Evolutionary conservation across 1,284 basidiomycete species (phyloP).

Genomic region (Leccinum holopus): DNA sequence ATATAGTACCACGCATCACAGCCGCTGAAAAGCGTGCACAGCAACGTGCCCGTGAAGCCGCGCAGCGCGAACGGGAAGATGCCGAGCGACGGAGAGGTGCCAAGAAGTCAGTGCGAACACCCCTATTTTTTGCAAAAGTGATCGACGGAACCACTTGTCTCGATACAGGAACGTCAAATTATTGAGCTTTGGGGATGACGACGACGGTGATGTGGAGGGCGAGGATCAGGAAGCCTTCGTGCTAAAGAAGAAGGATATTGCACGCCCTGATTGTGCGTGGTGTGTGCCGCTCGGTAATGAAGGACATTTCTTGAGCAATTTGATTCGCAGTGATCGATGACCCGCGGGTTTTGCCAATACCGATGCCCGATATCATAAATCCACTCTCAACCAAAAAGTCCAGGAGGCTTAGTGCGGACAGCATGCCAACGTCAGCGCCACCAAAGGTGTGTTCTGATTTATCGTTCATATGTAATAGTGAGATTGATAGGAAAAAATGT

Average conservation of each 20-base stretch:
- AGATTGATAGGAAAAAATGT: neutral
- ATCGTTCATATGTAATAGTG: neutral
- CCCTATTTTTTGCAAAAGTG: neutral
- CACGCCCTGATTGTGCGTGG: constrained; percentile 74
- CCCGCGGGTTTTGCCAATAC: constrained; percentile 27
- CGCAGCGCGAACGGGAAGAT: constrained; percentile 76
- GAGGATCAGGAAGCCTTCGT: constrained; percentile 48
- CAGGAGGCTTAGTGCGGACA: constrained; percentile 4
- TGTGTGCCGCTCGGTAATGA: neutral
- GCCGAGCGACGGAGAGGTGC: constrained; percentile 70
- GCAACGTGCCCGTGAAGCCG: constrained; percentile 72
- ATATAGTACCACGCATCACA: constrained; percentile 96
- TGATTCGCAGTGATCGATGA: constrained; percentile 52
- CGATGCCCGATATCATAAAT: constrained; percentile 24
- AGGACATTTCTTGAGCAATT: neutral
- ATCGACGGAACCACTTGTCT: constrained; percentile 1
- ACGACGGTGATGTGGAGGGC: constrained; percentile 45
- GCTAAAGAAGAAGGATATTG: constrained; percentile 78
- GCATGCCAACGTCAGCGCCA: neutral
- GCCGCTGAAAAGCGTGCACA: constrained; percentile 86
- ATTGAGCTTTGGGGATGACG: constrained; percentile 85
- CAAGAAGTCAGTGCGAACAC: constrained; percentile 65
- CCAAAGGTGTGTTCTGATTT: constrained; percentile 20
- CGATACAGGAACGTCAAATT: constrained; percentile 76
- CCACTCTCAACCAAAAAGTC: constrained; percentile 19